Evolutionary conservation across 2,329 filamentous ascomycete species (phyloP), one percentile per base, ranked within the genome.

Genomic region (Talaromyces sp.): DNA sequence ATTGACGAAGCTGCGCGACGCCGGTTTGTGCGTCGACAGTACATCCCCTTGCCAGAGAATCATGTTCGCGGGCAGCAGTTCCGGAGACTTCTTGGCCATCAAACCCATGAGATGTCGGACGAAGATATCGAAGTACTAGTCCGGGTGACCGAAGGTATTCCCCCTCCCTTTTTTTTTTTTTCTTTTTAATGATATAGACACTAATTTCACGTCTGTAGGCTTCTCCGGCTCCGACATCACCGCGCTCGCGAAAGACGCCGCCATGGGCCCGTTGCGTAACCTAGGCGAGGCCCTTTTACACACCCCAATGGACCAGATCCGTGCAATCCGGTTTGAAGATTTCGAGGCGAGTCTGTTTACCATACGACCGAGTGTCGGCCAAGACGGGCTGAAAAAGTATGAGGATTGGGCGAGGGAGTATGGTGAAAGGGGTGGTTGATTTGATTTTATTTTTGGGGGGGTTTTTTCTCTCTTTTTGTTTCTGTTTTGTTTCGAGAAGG

Each of bases 181-280:
- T 8, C 1, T 58, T n/a, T 28, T 25, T 53, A 62, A 30, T 66
- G 57, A 55, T 13, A 42, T 36, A 25, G 32, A 17, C 8, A 39
- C 42, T 49, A 11, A 56, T 36, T 25, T n/a, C 19, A 51, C 63
- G 27, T 57, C 60, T 17, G 64, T 52, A 97, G 93, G 92, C n/a
- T 99, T 96, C 77, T 97, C 92, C 9, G 95, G 95, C 52, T 96
- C 92, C 1, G 95, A 99, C 71, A 96, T 99, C 66, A 98, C 95
- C 25, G 93, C 95, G 1, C 81, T 99, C 9, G 95, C 95, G 8
- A 99, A 99, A 77, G 95, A 99, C 72, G 95, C 95, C 9, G 95
- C 95, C 2, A 99, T 99, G 95, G 93, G 95, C 0, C 95, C 95
- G 0, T 80, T 99, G 13, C 86, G 95, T 33, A 93, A 92, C 58